A percentile compares a stretch with the other conserved stretches of the same genome.
These are phyloP conservation scores for Tillandsia leiboldiana DNA, from an alignment of 176 grass and related monocot species.

Conservation along the genomic window DNA sequence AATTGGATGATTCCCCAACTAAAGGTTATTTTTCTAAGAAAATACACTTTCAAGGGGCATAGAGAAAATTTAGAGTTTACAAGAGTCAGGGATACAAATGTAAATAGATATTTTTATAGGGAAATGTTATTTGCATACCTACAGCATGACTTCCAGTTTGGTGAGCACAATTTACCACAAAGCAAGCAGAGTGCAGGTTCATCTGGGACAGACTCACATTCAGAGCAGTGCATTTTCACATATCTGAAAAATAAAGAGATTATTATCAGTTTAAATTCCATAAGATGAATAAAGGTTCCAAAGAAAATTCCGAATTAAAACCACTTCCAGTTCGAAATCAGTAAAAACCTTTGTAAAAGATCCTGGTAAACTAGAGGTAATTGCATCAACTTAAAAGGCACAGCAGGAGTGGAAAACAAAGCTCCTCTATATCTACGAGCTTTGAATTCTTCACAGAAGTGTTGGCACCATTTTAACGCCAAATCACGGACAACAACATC, in stretches of 20 bases:
- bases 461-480: constrained; percentile 72
- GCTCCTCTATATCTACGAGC: constrained; percentile 33
- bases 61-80: too few relatives aligned
- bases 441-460: constrained; percentile 70
- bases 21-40: neutral
- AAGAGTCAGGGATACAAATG: neutral
- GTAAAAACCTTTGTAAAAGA: constrained; percentile 48
- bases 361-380: constrained; percentile 84
- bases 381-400: constrained; percentile 88
- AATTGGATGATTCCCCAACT: too few relatives aligned
- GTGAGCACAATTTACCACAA: constrained; percentile 82
- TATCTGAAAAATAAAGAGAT: constrained; percentile 34
- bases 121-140: constrained; percentile 33
- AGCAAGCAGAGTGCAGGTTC: constrained; percentile 89
- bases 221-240: constrained; percentile 68
- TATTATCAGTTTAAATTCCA: neutral
- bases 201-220: constrained; percentile 72
- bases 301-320: constrained; percentile 18
- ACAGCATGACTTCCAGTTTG: constrained; percentile 88
- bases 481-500: constrained; percentile 56
- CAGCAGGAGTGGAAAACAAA: constrained; percentile 56
- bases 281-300: too few relatives aligned
- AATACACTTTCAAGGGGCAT: too few relatives aligned
- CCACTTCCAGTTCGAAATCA: constrained; percentile 13
- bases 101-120: neutral